These are phyloP conservation scores for Volvox reticuliferus DNA, from an alignment of 139 green algal species.

Conservation along the genomic window DNA sequence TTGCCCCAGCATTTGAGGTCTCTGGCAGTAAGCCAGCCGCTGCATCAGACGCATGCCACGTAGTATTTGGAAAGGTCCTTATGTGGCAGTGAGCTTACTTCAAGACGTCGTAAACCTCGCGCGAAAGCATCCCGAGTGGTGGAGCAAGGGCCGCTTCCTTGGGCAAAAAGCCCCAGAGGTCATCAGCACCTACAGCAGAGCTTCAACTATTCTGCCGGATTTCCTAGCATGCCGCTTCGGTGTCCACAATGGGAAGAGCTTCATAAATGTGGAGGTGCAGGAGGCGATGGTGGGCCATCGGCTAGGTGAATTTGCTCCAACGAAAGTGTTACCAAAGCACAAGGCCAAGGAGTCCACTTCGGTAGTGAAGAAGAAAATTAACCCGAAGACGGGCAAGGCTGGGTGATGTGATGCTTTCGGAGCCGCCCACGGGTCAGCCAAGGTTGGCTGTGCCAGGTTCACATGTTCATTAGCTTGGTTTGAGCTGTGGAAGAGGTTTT, in stretches of 20 bases:
- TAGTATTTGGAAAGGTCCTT: slow-evolving; percentile 72
- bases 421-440: too few species aligned
- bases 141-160: slow-evolving; percentile 66
- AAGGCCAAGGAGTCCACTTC: slow-evolving; percentile 55
- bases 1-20: too few species aligned
- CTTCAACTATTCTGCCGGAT: slow-evolving; percentile 66
- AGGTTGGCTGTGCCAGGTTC: too few species aligned
- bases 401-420: not conserved
- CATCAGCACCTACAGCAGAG: slow-evolving; percentile 64
- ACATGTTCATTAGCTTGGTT: too few species aligned
- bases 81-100: slow-evolving; percentile 67
- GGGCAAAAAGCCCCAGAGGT: slow-evolving; percentile 67
- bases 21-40: too few species aligned
- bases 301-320: slow-evolving; percentile 70
- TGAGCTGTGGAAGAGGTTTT: too few species aligned
- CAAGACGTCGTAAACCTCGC: slow-evolving; percentile 65
- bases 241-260: slow-evolving; percentile 69
- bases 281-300: slow-evolving; percentile 74
- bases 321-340: slow-evolving; percentile 46
- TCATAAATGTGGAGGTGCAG: slow-evolving; percentile 53
- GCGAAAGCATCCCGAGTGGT: slow-evolving; percentile 68
- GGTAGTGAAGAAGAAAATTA: slow-evolving; percentile 52
- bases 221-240: slow-evolving; percentile 72
- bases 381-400: slow-evolving; percentile 61
- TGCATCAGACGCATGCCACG: slow-evolving; percentile 45